Base-by-base conservation (phyloP, 768 basidiomycete species). In the Leucosporidium yakuticum region DNA sequence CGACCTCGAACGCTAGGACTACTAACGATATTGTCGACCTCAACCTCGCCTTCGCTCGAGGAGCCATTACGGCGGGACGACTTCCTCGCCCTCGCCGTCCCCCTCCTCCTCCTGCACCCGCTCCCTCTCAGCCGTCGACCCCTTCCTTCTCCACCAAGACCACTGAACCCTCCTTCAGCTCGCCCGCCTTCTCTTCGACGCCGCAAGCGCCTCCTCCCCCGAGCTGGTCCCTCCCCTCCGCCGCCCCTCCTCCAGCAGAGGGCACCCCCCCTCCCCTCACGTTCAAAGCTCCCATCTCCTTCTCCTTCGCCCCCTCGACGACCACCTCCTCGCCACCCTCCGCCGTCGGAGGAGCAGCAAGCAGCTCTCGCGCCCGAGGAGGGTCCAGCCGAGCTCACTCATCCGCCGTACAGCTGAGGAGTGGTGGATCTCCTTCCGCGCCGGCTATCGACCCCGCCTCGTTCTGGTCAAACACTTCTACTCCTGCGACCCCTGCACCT, bases 41-140 rank as follows among this genome's bases (percentile, higher is more conserved):
- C 0, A 69, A 69, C 48, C 44, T 49, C 31, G 48, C 69, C 0
- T 70, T 74, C 27, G 44, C 67, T 0, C 14, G 20, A 0, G 67
- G 64, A 0, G 64, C 69, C 5, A 47, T 74, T 51, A 73, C 69
- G 19, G 67, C 58, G 6, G 73, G 66, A 19, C 62, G 68, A 0
- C 56, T 74, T 0, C 73, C 73, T 19, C 62, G 62, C 9, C 73
- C 73, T 7, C 27, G 73, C 9, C 44, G 62, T 1, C 62, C 54
- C 27, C 5, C n/a, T 6, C 73, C 69, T 12, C 63, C 73, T 5
- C 23, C 54, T 2, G n/a, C 58, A 12, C 8, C 57, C 17, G 44
- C 59, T n/a, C 59, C 59, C 2, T 39, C 59, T 7, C 59, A n/a
- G n/a, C 31, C 54, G 34, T 55, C 34, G 54, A 32, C 15, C 21